Conservation (phyloP, 768 basidiomycete genomes). For the Nevesoporus exiguus region DNA sequence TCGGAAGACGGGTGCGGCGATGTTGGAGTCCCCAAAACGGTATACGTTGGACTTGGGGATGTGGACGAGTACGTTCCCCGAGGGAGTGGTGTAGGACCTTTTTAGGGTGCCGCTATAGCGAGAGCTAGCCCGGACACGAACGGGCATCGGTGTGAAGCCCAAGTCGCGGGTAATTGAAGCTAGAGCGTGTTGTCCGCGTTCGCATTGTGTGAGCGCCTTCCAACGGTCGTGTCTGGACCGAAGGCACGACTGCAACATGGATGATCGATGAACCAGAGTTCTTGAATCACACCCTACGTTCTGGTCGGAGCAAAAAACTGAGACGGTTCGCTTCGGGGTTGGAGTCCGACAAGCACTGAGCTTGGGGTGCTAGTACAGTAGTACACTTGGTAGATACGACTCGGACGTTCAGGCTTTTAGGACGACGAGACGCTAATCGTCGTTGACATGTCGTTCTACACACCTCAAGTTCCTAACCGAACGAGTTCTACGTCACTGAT, state of each 20-base stretch:
- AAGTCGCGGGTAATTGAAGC: no score
- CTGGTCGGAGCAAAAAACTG: neutral
- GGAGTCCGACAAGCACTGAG: no score
- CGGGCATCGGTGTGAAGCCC: neutral
- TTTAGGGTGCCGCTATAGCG: neutral
- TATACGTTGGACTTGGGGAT: conserved; percentile 52
- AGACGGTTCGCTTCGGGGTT: neutral
- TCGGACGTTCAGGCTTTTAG: no score
- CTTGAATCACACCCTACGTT: no score
- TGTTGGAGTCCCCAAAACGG: conserved; percentile 55
- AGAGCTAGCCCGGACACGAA: neutral
- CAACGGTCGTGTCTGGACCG: neutral
- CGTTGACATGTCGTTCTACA: no score
- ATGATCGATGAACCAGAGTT: neutral
- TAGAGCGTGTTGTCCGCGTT: neutral
- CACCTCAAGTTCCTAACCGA: no score
- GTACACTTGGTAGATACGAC: no score
- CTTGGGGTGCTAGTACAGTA: no score
- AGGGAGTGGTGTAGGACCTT: conserved; percentile 5
- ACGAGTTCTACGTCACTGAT: no score
- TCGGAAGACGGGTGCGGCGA: conserved; percentile 46
- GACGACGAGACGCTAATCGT: no score
- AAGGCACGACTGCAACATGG: conserved; percentile 7
- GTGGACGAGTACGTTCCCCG: conserved; percentile 27
- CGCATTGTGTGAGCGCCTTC: neutral